These are phyloP conservation scores for Sphaerulina musiva DNA, from an alignment of 2,329 filamentous ascomycete genomes.

Conservation along the genomic window DNA sequence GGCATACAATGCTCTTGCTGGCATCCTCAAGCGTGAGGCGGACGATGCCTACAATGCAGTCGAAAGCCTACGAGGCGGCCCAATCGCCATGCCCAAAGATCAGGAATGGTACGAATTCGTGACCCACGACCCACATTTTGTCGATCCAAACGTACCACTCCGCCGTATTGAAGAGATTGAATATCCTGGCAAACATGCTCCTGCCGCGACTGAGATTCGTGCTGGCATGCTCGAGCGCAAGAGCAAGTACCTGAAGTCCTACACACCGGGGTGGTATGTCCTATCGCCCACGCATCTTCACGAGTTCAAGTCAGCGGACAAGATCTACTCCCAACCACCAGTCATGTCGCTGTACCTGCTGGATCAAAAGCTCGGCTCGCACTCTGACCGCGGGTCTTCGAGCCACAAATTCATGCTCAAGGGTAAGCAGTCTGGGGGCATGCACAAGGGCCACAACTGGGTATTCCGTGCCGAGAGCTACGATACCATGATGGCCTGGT, in stretches of 20 bases:
- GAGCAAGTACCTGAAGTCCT: conserved; percentile 98
- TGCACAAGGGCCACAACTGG: conserved; percentile 75
- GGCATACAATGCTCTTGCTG: conserved; percentile 88
- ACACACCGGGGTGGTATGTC: conserved; percentile 94
- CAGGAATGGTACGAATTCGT: conserved; percentile 85
- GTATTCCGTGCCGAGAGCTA: conserved; percentile 63
- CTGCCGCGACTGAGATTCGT: conserved; percentile 74
- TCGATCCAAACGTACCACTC: conserved; percentile 74
- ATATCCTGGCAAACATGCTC: conserved; percentile 85
- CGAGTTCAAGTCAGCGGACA: conserved; percentile 98
- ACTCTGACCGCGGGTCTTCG: conserved; percentile 71
- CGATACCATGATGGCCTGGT: conserved; percentile 97
- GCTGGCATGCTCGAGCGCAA: conserved; percentile 91
- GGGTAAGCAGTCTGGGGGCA: conserved; percentile 82
- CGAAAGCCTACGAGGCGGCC: conserved; percentile 74
- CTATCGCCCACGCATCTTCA: conserved; percentile 93
- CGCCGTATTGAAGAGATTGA: conserved; percentile 74
- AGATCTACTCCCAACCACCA: conserved; percentile 70
- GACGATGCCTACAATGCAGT: conserved; percentile 71
- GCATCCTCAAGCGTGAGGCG: conserved; percentile 84
- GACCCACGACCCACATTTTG: conserved; percentile 71
- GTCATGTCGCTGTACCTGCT: conserved; percentile 94
- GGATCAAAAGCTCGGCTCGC: conserved; percentile 91
- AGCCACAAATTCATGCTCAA: conserved; percentile 98
- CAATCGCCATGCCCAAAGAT: conserved; percentile 89